Evolutionary conservation across 2,329 filamentous ascomycete genomes (phyloP), one percentile per base, ranked within the genome.

Genomic region (Cryphonectria naterciae): DNA sequence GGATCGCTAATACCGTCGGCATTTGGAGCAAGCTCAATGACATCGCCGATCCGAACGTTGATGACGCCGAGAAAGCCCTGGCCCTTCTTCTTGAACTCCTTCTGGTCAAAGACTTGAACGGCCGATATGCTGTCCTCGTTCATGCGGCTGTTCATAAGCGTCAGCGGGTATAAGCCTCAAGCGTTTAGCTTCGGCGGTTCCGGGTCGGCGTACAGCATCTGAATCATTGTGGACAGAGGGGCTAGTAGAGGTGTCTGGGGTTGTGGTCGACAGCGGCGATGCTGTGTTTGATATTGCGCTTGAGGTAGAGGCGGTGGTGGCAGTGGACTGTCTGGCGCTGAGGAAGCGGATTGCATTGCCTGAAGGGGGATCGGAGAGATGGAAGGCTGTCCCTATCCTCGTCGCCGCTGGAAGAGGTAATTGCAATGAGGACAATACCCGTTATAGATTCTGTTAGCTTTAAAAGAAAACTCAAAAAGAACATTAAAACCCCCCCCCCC

Each of bases 31-130:
- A 99, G 85, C 80, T 98, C 95, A 76, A 99, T 94, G 54, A 96
- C 92, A 86, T 97, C 95, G 77, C 96, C 96, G 75, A 99, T 92
- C 71, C 95, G 92, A 77, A 99, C 92, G 80, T 99, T 99, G 79
- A 99, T 98, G 68, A 99, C 96, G 70, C 96, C 96, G 8, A 99
- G 87, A 79, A 99, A 99, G 11, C 96, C 96, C 81, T 99, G 96
- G 77, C 99, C 96, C 94, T 98, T 99, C 89, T 99, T 99, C 87
- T 99, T 99, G 85, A 99, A 99, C 85, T 99, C 99, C 86, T 98
- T 98, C 83, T 99, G 96, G 82, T 99, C 96, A 80, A 99, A 99
- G 69, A 99, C 97, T 80, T 99, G 96, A 63, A 99, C 95, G 10
- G 96, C 96, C 64, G 99, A 87, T 78, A 99, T 98, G 81, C 95